Base-by-base conservation (phyloP, 306 rosid genomes). In the Quillaja saponaria region DNA sequence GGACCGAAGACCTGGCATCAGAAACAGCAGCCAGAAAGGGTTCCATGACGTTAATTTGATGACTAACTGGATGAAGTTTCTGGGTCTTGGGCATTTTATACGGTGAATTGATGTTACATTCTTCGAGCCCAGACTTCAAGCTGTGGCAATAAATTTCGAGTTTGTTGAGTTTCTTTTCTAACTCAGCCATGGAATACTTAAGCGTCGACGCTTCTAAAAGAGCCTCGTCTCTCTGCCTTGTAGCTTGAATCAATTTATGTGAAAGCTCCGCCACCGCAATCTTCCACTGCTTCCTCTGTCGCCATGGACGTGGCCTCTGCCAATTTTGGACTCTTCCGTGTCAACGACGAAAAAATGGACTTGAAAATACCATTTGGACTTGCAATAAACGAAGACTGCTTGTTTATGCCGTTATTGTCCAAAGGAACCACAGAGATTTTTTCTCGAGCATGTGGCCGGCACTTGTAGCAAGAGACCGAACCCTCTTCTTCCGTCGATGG, bases 101-200 rank as follows among this genome's bases (percentile, higher is more conserved):
- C 19, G 77, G 78, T 38, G 78, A 75, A 48, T 21, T 76, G 37
- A 11, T 62, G 64, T 71, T 82, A 55, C 95, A 89, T 60, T 92
- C 80, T 71, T 92, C 95, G 0, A 92, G 89, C 0, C 87, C 95
- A 0, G 95, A 79, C 21, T 89, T 89, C 84, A 94, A 56, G 40
- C 20, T 71, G 49, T 82, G 94, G 72, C 98, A 86, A 64, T 88
- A 92, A 10, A 84, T 19, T 49, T 92, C 96, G 4, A 92, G 90
- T 25, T 92, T 88, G 85, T 82, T 86, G 57, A 94, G 95, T 56
- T 94, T 94, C 72, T 87, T 89, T 81, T 94, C 99, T 33, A 94
- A 68, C 74, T 82, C 95, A 8, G 82, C 64, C 94, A 88, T 86
- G 34, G 98, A 84, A 38, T 74, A 63, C 66, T 88, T 92, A 6